These are phyloP conservation scores for Agrocybe chaxingu DNA, from an alignment of 768 basidiomycete genomes.

Conservation along the genomic window DNA sequence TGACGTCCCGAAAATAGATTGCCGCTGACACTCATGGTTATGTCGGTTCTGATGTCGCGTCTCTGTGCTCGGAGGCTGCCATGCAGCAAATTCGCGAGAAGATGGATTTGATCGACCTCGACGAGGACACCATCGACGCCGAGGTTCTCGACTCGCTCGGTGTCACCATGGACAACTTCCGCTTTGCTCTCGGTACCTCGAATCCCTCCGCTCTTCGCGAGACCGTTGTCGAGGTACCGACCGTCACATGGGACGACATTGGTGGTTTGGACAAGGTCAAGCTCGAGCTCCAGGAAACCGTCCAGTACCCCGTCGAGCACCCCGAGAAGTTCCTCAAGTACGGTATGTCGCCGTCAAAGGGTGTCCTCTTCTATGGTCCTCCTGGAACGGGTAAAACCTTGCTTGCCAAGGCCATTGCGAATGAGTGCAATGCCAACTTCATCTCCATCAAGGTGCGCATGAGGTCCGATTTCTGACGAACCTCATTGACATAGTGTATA, in stretches of 20 bases:
- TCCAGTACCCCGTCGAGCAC: constrained; percentile 99
- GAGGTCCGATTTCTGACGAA: background rate
- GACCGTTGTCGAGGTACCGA: constrained; percentile 98
- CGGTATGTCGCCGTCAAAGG: constrained; percentile 99
- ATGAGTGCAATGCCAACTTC: constrained; percentile 99
- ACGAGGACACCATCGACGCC: constrained; percentile 98
- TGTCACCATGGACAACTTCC: constrained; percentile 99
- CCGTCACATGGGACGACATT: constrained; percentile 98
- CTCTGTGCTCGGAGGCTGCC: constrained; percentile 97
- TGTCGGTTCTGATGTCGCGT: constrained; percentile 96
- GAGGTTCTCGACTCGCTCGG: constrained; percentile 98
- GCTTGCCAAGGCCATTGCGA: constrained; percentile 97
- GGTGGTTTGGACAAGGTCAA: constrained; percentile 99
- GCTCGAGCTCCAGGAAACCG: constrained; percentile 97
- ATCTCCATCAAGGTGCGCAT: constrained; percentile 88
- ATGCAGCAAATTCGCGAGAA: constrained; percentile 99
- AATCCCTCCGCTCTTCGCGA: constrained; percentile 99
- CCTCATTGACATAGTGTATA: constrained; percentile 11
- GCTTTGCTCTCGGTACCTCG: constrained; percentile 94
- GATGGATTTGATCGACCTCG: constrained; percentile 96
- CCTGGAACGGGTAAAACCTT: constrained; percentile 99
- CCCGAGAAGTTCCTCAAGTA: constrained; percentile 99
- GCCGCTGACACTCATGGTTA: constrained; percentile 99
- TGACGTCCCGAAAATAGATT: constrained; percentile 49
- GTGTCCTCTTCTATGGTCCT: constrained; percentile 99